Base-by-base conservation (phyloP, 495 filamentous ascomycete species). In the Cetradonia linearis region DNA sequence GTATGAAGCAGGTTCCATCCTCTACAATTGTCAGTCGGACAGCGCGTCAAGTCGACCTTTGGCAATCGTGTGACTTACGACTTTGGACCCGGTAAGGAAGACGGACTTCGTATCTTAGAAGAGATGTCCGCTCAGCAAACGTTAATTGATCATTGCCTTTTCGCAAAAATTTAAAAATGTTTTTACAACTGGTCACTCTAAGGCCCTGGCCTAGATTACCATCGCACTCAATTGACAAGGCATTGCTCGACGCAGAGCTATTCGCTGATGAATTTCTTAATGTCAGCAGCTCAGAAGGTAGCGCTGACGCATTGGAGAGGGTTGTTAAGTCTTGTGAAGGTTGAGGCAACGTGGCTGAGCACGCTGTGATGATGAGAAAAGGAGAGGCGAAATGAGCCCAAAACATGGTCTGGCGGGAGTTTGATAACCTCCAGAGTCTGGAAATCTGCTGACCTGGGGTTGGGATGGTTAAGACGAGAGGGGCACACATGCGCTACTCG, bases 191-290 rank as follows among this genome's bases (percentile, higher is more conserved):
- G 16, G 13, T 14, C 5, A 54, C 37, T 34, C 16, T 37, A 25
- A 55, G 14, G 16, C 27, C 14, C 11, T 10, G 40, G 37, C 59
- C 59, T 9, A 55, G n/a, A 18, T 6, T 3, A 14, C 1, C 10
- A 18, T 61, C 50, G 38, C 59, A 61, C 30, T 25, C 11, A 20
- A 61, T 47, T 40, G 25, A 11, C 6, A 61, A 6, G 37, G 2
- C 27, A 14, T 53, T 60, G 9, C n/a, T 27, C 27, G 48, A 3
- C 8, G 25, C 13, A 38, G 25, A 1, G 16, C 7, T 28, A 20
- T 37, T 42, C 34, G 28, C 20, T 6, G 58, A 52, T n/a, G 30
- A 36, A n/a, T 27, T 52, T 13, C 25, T 27, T 5, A 42, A 28
- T 8, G 3, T 20, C 11, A n/a, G 6, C 33, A 31, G 30, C n/a